Evolutionary conservation across 331 rosid genomes (phyloP).

Genomic region (Telfairia occidentalis): DNA sequence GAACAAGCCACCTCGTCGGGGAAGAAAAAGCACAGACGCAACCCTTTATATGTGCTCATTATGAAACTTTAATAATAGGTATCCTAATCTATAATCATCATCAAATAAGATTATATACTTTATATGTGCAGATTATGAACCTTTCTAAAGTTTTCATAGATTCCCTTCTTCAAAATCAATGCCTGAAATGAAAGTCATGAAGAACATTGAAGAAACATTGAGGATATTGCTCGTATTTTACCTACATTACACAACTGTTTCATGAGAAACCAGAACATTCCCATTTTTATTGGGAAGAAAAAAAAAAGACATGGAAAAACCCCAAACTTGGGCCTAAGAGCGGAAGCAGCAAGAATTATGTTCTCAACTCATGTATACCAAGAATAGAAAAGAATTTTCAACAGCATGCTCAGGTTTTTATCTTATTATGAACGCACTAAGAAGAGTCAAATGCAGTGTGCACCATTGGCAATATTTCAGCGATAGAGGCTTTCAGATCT

Average conservation of each 20-base stretch:
- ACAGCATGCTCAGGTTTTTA: constrained; percentile 20
- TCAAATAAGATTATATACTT: background rate
- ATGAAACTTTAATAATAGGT: background rate
- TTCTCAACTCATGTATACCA: background rate
- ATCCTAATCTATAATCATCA: background rate
- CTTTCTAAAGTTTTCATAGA: background rate
- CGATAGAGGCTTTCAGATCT: constrained; percentile 97
- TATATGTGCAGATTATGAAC: background rate
- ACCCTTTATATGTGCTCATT: too few relatives aligned
- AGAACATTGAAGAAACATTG: background rate
- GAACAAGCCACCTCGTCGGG: too few relatives aligned
- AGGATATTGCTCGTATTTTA: background rate
- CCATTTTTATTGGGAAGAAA: constrained; percentile 12
- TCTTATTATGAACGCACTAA: constrained; percentile 20
- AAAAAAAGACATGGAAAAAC: background rate
- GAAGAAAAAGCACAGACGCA: too few relatives aligned
- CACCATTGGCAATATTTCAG: constrained; percentile 25
- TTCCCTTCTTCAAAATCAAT: background rate
- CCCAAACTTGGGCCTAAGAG: background rate
- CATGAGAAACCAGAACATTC: constrained; percentile 8
- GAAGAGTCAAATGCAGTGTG: constrained; percentile 13
- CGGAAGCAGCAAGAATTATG: background rate
- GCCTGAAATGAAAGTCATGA: background rate
- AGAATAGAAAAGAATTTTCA: constrained; percentile 8
- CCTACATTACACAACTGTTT: constrained; percentile 1